Evolutionary conservation across 2,329 filamentous ascomycete genomes (phyloP), one percentile per base, ranked within the genome.

Genomic region (Monosporascus sp.): DNA sequence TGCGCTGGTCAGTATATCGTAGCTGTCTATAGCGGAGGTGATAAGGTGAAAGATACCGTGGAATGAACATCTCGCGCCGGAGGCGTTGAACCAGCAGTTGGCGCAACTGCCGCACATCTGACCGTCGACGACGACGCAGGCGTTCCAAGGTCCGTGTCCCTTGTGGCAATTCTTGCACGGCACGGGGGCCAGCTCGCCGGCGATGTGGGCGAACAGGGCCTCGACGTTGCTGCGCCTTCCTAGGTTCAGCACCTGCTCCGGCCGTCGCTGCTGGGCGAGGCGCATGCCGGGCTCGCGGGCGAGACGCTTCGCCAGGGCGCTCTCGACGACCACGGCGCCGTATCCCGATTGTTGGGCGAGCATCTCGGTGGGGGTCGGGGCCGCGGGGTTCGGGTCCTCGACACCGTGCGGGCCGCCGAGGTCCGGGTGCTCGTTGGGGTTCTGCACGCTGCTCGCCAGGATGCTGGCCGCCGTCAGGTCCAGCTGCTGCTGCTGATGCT

Each of bases 41-140:
- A 5, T 35, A 35, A 38, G 7, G 37, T 43, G 5, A 1, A 31
- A 65, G 77, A 58, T 69, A 83, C 81, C 79, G 55, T 84, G 81
- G 62, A 83, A 84, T 16, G 80, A 83, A 56, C 81, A 85, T 49
- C 81, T 70, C 9, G 79, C 75, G 9, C 81, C 81, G 49, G 79
- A 82, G 7, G 81, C 81, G 53, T 85, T 85, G 66, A 80, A 84
- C 81, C 81, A 84, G 64, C 81, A 85, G 62, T 85, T 85, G 53
- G 80, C 77, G 57, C 81, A 85, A 61, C 79, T 82, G 9, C 81
- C 81, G 54, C 79, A 83, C 78, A 84, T 80, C 62, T 82, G 78
- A 1, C 81, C 80, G 48, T 78, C 77, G 22, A 81, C 77, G n/a
- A 82, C 70, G n/a, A 85, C 73, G 57, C 81, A 85, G 17, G 73